phyloP scores from a whole-genome alignment of 305 asterid genomes.

The Fraxinus velutina region DNA sequence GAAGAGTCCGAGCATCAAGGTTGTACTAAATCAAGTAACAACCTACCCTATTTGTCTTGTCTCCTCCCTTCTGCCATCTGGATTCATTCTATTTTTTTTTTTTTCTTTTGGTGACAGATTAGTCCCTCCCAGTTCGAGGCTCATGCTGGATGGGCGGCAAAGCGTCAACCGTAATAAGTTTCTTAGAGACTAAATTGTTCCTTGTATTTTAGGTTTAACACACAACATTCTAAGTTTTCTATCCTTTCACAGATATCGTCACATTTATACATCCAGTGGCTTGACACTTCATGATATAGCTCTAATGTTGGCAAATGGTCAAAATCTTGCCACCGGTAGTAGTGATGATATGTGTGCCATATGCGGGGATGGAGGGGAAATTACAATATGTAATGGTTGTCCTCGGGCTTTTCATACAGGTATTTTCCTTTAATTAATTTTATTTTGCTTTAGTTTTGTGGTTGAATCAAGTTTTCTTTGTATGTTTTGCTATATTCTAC shows the following conservation, averaged over 20 bases:
- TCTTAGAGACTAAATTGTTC: constrained; percentile 8
- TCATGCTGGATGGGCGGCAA: constrained; percentile 98
- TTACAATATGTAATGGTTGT: constrained; percentile 72
- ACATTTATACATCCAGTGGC: constrained; percentile 84
- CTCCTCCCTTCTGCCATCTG: neutral
- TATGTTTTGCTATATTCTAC: neutral
- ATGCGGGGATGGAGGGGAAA: constrained; percentile 85
- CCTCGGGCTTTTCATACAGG: constrained; percentile 97
- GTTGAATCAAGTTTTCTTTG: neutral
- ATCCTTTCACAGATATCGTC: constrained; percentile 66
- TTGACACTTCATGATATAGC: constrained; percentile 94
- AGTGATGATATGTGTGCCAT: constrained; percentile 96
- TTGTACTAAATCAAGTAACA: constrained; percentile 1
- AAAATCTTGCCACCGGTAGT: constrained; percentile 57
- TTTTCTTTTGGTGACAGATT: constrained; percentile 43
- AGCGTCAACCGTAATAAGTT: constrained; percentile 95
- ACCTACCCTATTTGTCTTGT: neutral
- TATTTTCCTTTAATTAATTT: constrained; percentile 5
- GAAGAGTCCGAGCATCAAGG: no score
- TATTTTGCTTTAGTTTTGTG: neutral
- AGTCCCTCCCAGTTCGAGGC: constrained; percentile 98
- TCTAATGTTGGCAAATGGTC: constrained; percentile 84
- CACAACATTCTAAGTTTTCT: constrained; percentile 9
- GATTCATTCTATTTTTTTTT: constrained; percentile 3
- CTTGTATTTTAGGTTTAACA: neutral